A percentile compares a stretch with the other conserved stretches of the same genome.
Evolutionary conservation across 139 green algal genomes (phyloP).

Genomic region (Gonium pectorale): DNA sequence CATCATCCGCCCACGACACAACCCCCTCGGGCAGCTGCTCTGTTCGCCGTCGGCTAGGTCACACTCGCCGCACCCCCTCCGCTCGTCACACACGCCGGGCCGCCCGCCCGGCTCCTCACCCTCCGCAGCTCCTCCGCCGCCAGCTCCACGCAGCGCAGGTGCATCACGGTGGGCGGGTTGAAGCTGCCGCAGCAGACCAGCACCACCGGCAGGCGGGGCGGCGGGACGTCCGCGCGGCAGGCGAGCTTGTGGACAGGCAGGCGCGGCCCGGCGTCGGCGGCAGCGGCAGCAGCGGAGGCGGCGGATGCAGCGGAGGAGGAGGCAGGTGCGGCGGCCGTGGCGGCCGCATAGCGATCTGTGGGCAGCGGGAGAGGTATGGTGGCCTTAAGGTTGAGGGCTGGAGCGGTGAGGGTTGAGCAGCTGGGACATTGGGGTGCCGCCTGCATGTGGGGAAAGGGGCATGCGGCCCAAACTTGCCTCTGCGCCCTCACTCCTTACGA

Average conservation of each 20-base stretch:
- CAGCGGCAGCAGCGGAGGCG: not conserved
- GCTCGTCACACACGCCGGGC: not conserved
- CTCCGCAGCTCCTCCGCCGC: slow-evolving; percentile 69
- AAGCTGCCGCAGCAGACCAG: slow-evolving; percentile 90
- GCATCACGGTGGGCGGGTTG: slow-evolving; percentile 88
- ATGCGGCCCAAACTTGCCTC: no score
- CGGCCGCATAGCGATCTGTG: no score
- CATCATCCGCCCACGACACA: no score
- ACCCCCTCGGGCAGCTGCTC: no score
- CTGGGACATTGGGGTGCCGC: no score
- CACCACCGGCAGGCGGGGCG: slow-evolving; percentile 65
- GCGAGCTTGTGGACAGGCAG: slow-evolving; percentile 57
- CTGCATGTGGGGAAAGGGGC: no score
- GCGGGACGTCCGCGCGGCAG: not conserved
- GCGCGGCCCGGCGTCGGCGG: not conserved
- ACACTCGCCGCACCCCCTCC: not conserved
- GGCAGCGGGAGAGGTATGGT: no score
- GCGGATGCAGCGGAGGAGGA: not conserved
- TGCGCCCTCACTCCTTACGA: no score
- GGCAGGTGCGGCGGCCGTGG: not conserved
- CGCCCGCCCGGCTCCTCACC: slow-evolving; percentile 44
- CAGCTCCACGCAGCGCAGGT: slow-evolving; percentile 90
- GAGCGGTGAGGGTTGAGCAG: no score
- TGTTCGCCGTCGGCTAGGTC: no score
- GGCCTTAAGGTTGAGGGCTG: no score